Base-by-base conservation (phyloP, 495 filamentous ascomycete species). In the Hypoxylon subgilvum region DNA sequence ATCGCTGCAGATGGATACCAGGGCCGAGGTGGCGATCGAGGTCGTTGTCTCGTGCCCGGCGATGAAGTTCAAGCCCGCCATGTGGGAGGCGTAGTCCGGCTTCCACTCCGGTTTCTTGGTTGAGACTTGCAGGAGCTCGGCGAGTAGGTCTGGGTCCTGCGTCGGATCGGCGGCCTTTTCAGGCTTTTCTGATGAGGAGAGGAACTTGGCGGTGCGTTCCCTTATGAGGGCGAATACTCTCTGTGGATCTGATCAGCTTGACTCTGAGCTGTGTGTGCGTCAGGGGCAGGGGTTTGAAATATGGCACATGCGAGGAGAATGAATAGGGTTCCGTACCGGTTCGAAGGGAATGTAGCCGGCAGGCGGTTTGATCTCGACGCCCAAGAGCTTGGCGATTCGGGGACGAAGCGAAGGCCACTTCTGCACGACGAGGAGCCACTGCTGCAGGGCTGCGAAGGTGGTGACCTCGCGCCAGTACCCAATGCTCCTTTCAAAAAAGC, bases 21-120 rank as follows among this genome's bases (percentile, higher is more conserved):
- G 63, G 1, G 61, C 55, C 1, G 70, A 75, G 42, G 70, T 74
- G 13, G 70, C 70, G 36, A 67, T 81, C 58, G 72, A 78, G 61
- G 68, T 81, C 73, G 65, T 78, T 47, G 69, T 80, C 41, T 80
- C 77, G 42, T 78, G 76, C 1, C 76, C 77, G 0, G 76, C 77
- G 1, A 73, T 70, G 53, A 79, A 81, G 74, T 72, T 82, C 52
- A 67, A 83, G 64, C 67, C 70, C 32, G 65, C 72, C 53, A 73
- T 77, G 31, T 28, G 4, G 2, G 44, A 22, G 4, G 53, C 53
- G 44, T 50, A 41, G 57, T 56, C 30, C 71, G 70, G 31, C 65
- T 61, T 49, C 68, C 76, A 75, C 19, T 43, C 25, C 0, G 71
- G 68, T 13, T 64, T 71, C 10, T 64, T 61, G 9, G 57, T 48